Base-by-base conservation (phyloP, 2,329 filamentous ascomycete species). In the Paracorniculantispora psalliotae region DNA sequence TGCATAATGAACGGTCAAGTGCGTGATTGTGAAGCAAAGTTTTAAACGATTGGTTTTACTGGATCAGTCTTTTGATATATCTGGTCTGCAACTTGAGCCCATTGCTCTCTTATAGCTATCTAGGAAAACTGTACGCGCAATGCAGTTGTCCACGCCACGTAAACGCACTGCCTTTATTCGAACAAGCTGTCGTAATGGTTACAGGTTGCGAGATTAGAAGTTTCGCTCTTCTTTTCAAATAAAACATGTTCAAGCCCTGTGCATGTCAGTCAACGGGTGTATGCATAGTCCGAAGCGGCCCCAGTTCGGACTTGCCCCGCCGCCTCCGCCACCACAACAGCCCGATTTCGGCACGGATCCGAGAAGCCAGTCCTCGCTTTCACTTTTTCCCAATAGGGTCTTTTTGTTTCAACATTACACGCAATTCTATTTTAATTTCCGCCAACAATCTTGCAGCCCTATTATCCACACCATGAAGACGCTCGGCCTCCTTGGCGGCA, bases 401-500 rank as follows among this genome's bases (percentile, higher is more conserved):
- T 12, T 6, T 33, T 12, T 6, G 12, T 12, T 33, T 12, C 12
- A 33, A 33, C 30, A 33, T 33, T 33, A 33, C 30, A 12, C 30
- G 12, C n/a, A n/a, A n/a, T n/a, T n/a, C n/a, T n/a, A n/a, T n/a
- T n/a, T n/a, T n/a, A n/a, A n/a, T n/a, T n/a, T n/a, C n/a, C n/a
- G 13, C 37, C 37, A 46, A 46, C 23, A n/a, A 46, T 46, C n/a
- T 8, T 19, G 7, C 6, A 46, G 41, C 41, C 41, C n/a, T 30
- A 8, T n/a, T 28, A 23, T 25, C 26, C 12, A n/a, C 8, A 19
- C 43, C n/a, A 68, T 67, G 68, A 68, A 66, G 50, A 68, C 67
- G 0, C 48, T 68, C 1, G 67, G 67, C 1, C 28, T 69, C 0
- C 61, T 69, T 9, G 67, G 66, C 1, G 67, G 67, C 15, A 69